Percentiles rank a stretch among this genome's conserved stretches.
These are phyloP conservation scores for Luzula sylvatica DNA, from an alignment of 176 grass and related monocot genomes.

Conservation along the genomic window DNA sequence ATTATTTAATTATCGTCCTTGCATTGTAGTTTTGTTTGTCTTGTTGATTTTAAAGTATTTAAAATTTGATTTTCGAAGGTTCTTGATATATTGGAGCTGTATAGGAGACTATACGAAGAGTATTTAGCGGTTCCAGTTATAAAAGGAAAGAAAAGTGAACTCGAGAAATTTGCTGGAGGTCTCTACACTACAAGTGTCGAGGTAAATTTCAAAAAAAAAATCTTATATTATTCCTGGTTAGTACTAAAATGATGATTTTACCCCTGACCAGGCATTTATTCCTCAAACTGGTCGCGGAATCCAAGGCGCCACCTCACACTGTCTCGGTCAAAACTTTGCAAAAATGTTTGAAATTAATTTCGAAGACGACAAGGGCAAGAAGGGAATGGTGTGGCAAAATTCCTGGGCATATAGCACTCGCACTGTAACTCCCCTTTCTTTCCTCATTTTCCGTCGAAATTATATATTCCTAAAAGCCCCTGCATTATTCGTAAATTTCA, in stretches of 20 bases:
- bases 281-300: slow-evolving; percentile 58
- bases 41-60: background rate
- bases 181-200: slow-evolving; percentile 86
- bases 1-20: too few relatives aligned
- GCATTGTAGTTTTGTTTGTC: too few relatives aligned
- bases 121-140: slow-evolving; percentile 92
- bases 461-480: background rate
- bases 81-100: background rate
- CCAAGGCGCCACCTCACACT: slow-evolving; percentile 94
- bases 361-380: slow-evolving; percentile 80
- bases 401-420: slow-evolving; percentile 97
- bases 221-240: too few relatives aligned
- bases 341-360: slow-evolving; percentile 98
- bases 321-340: slow-evolving; percentile 93
- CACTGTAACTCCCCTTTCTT: slow-evolving; percentile 50
- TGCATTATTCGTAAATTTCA: too few relatives aligned
- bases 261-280: slow-evolving; percentile 5
- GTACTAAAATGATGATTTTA: background rate
- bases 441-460: background rate
- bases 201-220: too few relatives aligned
- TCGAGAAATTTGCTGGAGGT: background rate
- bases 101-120: slow-evolving; percentile 74
- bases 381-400: slow-evolving; percentile 97
- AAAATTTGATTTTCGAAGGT: background rate
- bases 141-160: slow-evolving; percentile 54